Evolutionary conservation across 495 filamentous ascomycete genomes (phyloP).

Genomic region (Neurospora sp.): DNA sequence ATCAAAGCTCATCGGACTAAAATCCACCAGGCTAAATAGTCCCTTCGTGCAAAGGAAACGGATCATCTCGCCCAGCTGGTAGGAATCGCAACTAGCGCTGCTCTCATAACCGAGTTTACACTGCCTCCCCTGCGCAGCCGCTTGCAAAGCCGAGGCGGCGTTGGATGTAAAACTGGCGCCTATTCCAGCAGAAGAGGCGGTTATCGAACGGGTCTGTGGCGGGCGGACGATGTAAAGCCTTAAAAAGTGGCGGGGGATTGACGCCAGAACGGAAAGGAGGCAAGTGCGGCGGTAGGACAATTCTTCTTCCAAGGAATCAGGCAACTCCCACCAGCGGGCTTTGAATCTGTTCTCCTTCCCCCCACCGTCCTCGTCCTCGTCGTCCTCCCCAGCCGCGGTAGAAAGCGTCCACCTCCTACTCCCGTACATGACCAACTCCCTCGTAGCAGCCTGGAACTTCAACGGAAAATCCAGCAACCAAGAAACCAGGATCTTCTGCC

Average conservation of each 20-base stretch:
- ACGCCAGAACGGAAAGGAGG: constrained; percentile 65
- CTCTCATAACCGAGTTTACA: constrained; percentile 72
- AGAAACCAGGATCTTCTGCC: constrained; percentile 54
- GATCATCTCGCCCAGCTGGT: constrained; percentile 77
- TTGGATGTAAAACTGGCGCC: not conserved
- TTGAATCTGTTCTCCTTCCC: not conserved
- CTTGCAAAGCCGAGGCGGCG: not conserved
- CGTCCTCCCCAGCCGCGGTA: constrained; percentile 27
- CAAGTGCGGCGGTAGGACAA: constrained; percentile 57
- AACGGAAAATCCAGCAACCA: constrained; percentile 45
- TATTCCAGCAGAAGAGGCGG: not conserved
- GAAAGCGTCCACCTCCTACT: constrained; percentile 47
- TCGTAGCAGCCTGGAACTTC: constrained; percentile 43
- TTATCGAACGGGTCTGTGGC: not conserved
- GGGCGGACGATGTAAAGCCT: constrained; percentile 51
- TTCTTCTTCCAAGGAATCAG: constrained; percentile 61
- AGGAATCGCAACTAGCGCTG: constrained; percentile 68
- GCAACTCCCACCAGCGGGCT: constrained; percentile 64
- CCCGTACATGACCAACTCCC: constrained; percentile 54
- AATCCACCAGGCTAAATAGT: constrained; percentile 39
- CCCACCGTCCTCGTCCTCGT: constrained; percentile 1
- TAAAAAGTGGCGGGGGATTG: constrained; percentile 64
- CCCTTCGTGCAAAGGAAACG: constrained; percentile 58
- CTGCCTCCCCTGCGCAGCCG: constrained; percentile 29
- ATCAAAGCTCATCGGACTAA: constrained; percentile 23